Conservation (phyloP, 257 asterid species). For the Penstemon newberryi region DNA sequence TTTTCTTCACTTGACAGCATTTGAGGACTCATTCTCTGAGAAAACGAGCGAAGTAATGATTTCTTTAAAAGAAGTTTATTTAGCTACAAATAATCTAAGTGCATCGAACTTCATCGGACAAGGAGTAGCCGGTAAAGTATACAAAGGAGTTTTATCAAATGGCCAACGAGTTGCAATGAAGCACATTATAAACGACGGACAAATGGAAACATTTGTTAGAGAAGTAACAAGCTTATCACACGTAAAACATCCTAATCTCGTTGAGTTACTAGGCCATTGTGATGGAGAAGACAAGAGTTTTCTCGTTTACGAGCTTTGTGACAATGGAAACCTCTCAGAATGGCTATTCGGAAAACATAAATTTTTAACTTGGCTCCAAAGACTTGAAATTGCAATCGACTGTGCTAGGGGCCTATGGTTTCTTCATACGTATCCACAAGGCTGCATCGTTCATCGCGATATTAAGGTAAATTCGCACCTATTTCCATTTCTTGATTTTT, state of each 20-base stretch:
- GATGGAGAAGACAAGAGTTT: constrained; percentile 76
- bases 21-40: constrained; percentile 31
- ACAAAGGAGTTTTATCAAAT: constrained; percentile 55
- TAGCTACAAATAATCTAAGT: constrained; percentile 60
- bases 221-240: constrained; percentile 81
- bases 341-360: constrained; percentile 79
- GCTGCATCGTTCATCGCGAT: constrained; percentile 82
- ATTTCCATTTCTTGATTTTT: neutral
- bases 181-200: constrained; percentile 75
- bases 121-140: constrained; percentile 83
- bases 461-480: constrained; percentile 46
- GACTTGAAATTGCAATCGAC: constrained; percentile 64
- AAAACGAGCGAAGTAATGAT: constrained; percentile 41
- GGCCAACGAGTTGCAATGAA: constrained; percentile 62
- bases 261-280: constrained; percentile 63
- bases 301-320: constrained; percentile 74
- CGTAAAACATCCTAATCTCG: constrained; percentile 76
- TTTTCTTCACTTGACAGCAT: constrained; percentile 28
- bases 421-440: constrained; percentile 68
- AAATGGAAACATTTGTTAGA: constrained; percentile 76
- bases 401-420: constrained; percentile 73
- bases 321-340: constrained; percentile 77
- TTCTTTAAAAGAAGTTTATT: constrained; percentile 48
- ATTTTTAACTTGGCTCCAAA: constrained; percentile 58
- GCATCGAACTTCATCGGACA: constrained; percentile 76